Percentiles rank a stretch among this genome's conserved stretches.
Evolutionary conservation across 75 land plant species (phyloP).

Genomic region (Gnetum montanum): DNA sequence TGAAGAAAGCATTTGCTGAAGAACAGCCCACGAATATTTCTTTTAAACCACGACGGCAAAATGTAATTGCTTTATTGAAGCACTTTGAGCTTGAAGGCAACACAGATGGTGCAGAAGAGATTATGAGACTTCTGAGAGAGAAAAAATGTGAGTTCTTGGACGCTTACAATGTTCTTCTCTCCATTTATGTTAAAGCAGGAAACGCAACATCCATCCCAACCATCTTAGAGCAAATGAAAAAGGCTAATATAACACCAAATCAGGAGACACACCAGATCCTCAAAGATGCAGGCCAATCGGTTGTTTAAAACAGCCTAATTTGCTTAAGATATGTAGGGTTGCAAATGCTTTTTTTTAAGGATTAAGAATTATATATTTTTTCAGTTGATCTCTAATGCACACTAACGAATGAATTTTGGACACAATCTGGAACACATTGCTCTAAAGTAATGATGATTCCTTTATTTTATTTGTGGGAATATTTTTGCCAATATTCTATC

Average conservation of each 20-base stretch:
- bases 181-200: slow-evolving; percentile 44
- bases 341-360: too few relatives aligned
- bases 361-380: too few relatives aligned
- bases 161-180: slow-evolving; percentile 29
- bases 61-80: slow-evolving; percentile 16
- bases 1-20: slow-evolving; percentile 26
- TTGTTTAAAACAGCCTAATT: too few relatives aligned
- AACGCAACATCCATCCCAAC: slow-evolving; percentile 46
- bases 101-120: slow-evolving; percentile 30
- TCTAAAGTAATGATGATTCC: too few relatives aligned
- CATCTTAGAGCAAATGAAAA: slow-evolving; percentile 42
- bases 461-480: too few relatives aligned
- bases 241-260: slow-evolving; percentile 28
- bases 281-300: too few relatives aligned
- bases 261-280: slow-evolving; percentile 29
- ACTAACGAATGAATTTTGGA: too few relatives aligned
- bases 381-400: too few relatives aligned
- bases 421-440: too few relatives aligned
- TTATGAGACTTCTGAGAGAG: slow-evolving; percentile 21
- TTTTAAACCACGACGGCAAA: slow-evolving; percentile 28
- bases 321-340: too few relatives aligned
- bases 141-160: slow-evolving; percentile 35
- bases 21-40: too few relatives aligned
- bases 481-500: too few relatives aligned
- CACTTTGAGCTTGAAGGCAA: slow-evolving; percentile 30